Evolutionary conservation across 164 flowering plant genomes (phyloP), one percentile per base, ranked within the genome.

Genomic region (Berberis thunbergii): DNA sequence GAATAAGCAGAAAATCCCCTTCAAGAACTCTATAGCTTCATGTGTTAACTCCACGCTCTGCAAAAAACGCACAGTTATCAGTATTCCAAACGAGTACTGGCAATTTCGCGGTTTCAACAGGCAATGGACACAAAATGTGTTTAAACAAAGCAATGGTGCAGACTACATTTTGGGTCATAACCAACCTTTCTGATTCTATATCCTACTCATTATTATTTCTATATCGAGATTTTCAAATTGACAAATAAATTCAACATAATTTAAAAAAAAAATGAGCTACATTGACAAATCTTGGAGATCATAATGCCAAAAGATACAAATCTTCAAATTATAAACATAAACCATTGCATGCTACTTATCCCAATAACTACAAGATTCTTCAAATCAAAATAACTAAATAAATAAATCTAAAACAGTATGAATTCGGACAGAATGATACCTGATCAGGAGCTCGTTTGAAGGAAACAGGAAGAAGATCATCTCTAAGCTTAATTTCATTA

Each of bases 1-100:
- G 69, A 78, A 88, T 61, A 75, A 60, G 60, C 62, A 65, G 74
- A 86, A 86, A 64, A 79, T 75, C 59, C 75, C 78, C 64, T 66
- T 81, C 64, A 90, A 70, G 63, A 80, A 90, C 5, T 83, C 89
- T 52, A 85, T 54, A 49, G 87, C 88, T 66, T 87, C 97, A 75
- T 64, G 76, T 65, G 95, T 78, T 74, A 88, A 81, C 86, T 90
- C 95, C 79, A 84, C 86, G 70, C 86, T 86, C 97, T 90, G 65
- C 75, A 78, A 49, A 2, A 46, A 41, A 45, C 0, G 44, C 52
- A 26, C 41, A 38, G 38, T 39, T 42, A 46, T 58, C 43, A 64
- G 63, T 45, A 59, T 43, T 60, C 54, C 49, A 44, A 43, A 62
- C 43, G 4, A 52, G 13, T 13, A 6, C 11, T 12, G n/a, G 13